These are phyloP conservation scores for Rhizopus delemar DNA, from an alignment of 371 early-diverging fungal genomes.

Conservation along the genomic window DNA sequence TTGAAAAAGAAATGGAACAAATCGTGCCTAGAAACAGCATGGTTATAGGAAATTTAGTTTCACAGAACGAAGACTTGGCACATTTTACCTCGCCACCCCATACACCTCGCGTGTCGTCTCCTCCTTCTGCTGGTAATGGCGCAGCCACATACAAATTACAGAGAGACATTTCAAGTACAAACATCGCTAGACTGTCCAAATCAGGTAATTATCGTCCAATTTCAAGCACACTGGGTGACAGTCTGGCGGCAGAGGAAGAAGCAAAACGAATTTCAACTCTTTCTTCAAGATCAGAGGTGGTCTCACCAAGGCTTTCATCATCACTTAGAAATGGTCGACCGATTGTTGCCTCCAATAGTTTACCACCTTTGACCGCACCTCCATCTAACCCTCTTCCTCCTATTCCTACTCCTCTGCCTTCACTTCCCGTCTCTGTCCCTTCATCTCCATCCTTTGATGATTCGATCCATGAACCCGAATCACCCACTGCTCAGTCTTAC, in stretches of 20 bases:
- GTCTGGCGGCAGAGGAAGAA: constrained; percentile 18
- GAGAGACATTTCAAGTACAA: constrained; percentile 30
- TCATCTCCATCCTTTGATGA: constrained; percentile 4
- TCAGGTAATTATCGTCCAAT: constrained; percentile 34
- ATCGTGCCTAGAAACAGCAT: constrained; percentile 37
- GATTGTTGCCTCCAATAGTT: neutral
- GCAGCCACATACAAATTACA: constrained; percentile 28
- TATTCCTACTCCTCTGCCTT: constrained; percentile 42
- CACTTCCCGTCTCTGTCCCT: constrained; percentile 19
- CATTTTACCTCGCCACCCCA: constrained; percentile 43
- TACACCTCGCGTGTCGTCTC: constrained; percentile 39
- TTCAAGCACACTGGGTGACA: constrained; percentile 13
- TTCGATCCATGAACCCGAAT: constrained; percentile 1
- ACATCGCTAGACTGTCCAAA: constrained; percentile 31
- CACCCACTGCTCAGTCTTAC: constrained; percentile 13
- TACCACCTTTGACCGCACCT: constrained; percentile 51
- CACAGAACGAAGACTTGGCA: constrained; percentile 23
- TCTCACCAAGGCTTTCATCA: constrained; percentile 16
- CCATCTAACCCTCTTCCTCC: constrained; percentile 55
- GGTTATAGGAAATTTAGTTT: neutral
- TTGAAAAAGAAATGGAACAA: constrained; percentile 54
- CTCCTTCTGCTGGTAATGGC: constrained; percentile 11
- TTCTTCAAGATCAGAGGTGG: constrained; percentile 25
- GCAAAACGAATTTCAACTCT: constrained; percentile 25
- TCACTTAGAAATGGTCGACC: constrained; percentile 22